Base-by-base conservation (phyloP, 306 rosid species). In the Adenanthera pavonina region DNA sequence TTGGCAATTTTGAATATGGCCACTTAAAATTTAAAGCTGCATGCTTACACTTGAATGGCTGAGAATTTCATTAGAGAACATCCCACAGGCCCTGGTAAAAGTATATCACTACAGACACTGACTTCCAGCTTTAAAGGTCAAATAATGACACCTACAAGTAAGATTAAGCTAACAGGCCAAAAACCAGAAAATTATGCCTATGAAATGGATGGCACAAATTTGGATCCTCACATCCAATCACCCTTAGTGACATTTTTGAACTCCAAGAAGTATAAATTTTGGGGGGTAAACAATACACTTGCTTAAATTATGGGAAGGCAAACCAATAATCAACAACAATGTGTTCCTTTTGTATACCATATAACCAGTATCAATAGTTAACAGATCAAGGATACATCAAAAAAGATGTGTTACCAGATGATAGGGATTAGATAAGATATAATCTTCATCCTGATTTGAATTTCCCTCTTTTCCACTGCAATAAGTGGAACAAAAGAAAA, bases 381-480 rank as follows among this genome's bases (percentile, higher is more conserved):
- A 62, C 4, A 65, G 44, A 72, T 43, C 43, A 79, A 71, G 71
- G 34, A 56, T 49, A 25, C 38, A 71, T 53, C 52, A 70, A 69
- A 66, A 61, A 82, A 68, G 75, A 86, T 71, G 44, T 33, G 48
- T 80, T 91, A 91, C 98, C 91, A 92, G 81, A 88, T 92, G 97
- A 87, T 95, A 95, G 12, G 99, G 97, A 87, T 92, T 95, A 62
- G 95, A 90, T 81, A 95, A 78, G 82, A 95, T 85, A 85, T 89
- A 91, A 79, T 91, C 94, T 52, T 88, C 97, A 68, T 91, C 93
- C 82, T 89, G 97, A 78, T 83, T 89, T 46, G 68, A 84, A 59
- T 88, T 92, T 79, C 97, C 93, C 82, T 90, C 98, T 81, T 89
- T 95, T 86, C 94, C 95, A 88, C 99, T 95, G 92, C 89, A 87